Evolutionary conservation across 371 early-diverging fungal genomes (phyloP).

Genomic region (Mortierella sp.): DNA sequence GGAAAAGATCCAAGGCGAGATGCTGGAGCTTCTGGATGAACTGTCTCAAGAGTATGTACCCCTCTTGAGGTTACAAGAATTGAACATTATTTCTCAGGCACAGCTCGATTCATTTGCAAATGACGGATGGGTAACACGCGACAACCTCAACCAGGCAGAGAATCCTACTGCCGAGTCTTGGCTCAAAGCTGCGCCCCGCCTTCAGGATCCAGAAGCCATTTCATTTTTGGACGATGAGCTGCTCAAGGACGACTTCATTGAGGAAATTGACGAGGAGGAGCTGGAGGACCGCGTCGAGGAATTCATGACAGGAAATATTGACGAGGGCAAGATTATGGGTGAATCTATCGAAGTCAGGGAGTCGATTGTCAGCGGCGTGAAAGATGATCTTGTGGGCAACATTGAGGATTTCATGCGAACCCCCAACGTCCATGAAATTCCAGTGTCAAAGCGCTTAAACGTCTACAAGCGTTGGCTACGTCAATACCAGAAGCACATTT

Average conservation of each 20-base stretch:
- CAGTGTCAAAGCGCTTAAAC: conserved; percentile 60
- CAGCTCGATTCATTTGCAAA: conserved; percentile 59
- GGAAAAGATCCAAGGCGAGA: conserved; percentile 55
- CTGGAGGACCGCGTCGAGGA: conserved; percentile 58
- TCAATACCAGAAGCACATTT: conserved; percentile 47
- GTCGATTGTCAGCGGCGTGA: conserved; percentile 31
- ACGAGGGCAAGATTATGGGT: conserved; percentile 37
- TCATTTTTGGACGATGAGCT: conserved; percentile 36
- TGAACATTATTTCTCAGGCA: conserved; percentile 47
- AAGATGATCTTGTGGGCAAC: conserved; percentile 25
- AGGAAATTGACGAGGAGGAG: conserved; percentile 67
- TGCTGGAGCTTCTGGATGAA: conserved; percentile 55
- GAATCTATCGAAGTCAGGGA: conserved; percentile 53
- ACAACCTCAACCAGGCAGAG: conserved; percentile 25
- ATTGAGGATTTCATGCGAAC: conserved; percentile 8
- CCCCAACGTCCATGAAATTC: conserved; percentile 66
- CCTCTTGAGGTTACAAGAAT: conserved; percentile 53
- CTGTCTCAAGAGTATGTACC: conserved; percentile 65
- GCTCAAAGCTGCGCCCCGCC: conserved; percentile 15
- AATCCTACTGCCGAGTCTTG: conserved; percentile 29
- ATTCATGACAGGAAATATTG: conserved; percentile 58
- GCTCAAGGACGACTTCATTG: conserved; percentile 56
- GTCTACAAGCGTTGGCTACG: conserved; percentile 70
- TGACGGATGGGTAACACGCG: conserved; percentile 53
- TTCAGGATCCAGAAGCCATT: conserved; percentile 23